Base-by-base conservation (phyloP, 352 stramenopile genomes). In the Thalassiosira hispida region DNA sequence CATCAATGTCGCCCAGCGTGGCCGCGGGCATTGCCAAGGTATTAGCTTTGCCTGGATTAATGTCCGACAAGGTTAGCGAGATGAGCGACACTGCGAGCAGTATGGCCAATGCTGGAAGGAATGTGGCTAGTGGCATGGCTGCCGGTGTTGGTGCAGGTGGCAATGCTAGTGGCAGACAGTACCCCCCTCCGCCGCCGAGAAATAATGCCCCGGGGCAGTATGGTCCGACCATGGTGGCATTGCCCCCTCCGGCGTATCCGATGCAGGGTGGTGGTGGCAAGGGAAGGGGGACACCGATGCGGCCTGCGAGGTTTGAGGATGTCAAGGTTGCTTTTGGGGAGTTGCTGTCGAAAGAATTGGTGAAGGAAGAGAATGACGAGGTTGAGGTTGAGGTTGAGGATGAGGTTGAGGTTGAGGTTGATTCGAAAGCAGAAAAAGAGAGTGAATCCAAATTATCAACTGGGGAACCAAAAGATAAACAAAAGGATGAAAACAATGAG, bases 311-410 rank as follows among this genome's bases (percentile, higher is more conserved):
- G 27, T 75, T 81, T 69, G 46, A 75, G 2, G 42, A 75, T 60
- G 73, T 81, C 1, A 59, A 49, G 40, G n/a, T 67, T 69, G 73
- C 51, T 12, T 81, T 81, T 67, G 44, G 51, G 22, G 57, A 64
- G 11, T 35, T 70, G 8, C 33, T 63, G 8, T 31, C 31, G 5
- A 49, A 49, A 53, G 14, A 22, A 53, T 53, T 53, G 44, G 25
- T 60, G n/a, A 27, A 49, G 16, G 20, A 56, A 35, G 53, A n/a
- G 14, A 25, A 38, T 12, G 1, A 2, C 18, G 22, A 59, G 16
- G 5, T 42, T n/a, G 5, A 31, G 22, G 11, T 14, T 0, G 22
- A 56, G 23, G 47, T 53, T 12, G 16, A 29, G 0, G 35, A 59
- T 20, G 29, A 47, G 23, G 42, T 23, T 38, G 55, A 23, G 6